Conservation (phyloP, 2,329 filamentous ascomycete species). For the Microcyclosporella mali region DNA sequence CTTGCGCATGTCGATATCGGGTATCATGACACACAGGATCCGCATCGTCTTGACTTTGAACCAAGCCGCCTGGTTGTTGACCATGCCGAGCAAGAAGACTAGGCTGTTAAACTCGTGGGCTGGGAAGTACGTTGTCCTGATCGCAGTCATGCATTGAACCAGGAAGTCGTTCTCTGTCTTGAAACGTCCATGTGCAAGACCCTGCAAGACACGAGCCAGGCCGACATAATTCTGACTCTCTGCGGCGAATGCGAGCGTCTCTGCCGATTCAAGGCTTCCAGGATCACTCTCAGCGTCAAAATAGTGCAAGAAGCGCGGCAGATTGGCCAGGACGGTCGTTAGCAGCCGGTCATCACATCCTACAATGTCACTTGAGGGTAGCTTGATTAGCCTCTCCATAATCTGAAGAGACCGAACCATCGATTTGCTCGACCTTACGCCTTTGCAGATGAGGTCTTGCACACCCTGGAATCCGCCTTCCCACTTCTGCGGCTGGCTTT, state of each 20-base stretch:
- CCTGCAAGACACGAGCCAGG: slow-evolving; percentile 63
- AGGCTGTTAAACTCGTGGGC: slow-evolving; percentile 76
- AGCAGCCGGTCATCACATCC: slow-evolving; percentile 77
- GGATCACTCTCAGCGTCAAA: slow-evolving; percentile 61
- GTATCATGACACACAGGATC: slow-evolving; percentile 75
- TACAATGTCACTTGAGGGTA: slow-evolving; percentile 74
- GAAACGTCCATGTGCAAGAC: slow-evolving; percentile 63
- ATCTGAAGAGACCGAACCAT: slow-evolving; percentile 70
- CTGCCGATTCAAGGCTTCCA: slow-evolving; percentile 57
- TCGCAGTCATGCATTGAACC: slow-evolving; percentile 62
- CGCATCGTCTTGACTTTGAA: slow-evolving; percentile 92
- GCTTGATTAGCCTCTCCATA: slow-evolving; percentile 68
- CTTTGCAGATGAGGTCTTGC: slow-evolving; percentile 82
- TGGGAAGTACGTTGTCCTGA: slow-evolving; percentile 74
- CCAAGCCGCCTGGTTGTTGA: slow-evolving; percentile 84
- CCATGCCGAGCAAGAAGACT: slow-evolving; percentile 81
- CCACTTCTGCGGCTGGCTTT: slow-evolving; percentile 79
- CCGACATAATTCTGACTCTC: slow-evolving; percentile 63
- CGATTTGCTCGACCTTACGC: slow-evolving; percentile 77
- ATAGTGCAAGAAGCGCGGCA: slow-evolving; percentile 75
- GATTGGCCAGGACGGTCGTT: slow-evolving; percentile 83
- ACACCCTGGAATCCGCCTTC: slow-evolving; percentile 83
- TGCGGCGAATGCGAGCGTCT: slow-evolving; percentile 64
- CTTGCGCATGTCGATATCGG: slow-evolving; percentile 87
- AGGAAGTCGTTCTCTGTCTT: slow-evolving; percentile 70